These are phyloP conservation scores for Dichotomopilus funicola DNA, from an alignment of 2,329 filamentous ascomycete species.

Conservation along the genomic window DNA sequence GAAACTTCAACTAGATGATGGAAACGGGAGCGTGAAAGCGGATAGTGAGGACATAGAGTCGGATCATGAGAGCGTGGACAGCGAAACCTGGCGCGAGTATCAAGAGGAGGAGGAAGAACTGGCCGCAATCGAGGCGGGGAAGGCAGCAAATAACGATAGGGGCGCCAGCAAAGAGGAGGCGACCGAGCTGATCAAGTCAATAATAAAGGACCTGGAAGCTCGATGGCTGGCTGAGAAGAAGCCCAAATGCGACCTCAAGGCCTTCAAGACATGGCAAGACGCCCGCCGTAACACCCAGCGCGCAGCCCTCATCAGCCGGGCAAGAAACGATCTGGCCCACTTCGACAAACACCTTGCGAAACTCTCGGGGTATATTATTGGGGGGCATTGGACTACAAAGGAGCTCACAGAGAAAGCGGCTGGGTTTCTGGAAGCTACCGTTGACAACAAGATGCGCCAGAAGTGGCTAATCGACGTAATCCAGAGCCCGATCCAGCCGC, in stretches of 20 bases:
- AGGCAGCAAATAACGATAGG: not conserved
- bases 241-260: conserved; percentile 48
- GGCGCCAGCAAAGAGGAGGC: conserved; percentile 42
- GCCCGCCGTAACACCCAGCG: conserved; percentile 41
- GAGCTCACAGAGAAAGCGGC: conserved; percentile 51
- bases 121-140: conserved; percentile 15
- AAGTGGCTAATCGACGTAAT: conserved; percentile 46
- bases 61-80: conserved; percentile 26
- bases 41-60: conserved; percentile 18
- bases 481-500: conserved; percentile 34
- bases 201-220: conserved; percentile 43
- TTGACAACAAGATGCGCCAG: conserved; percentile 54
- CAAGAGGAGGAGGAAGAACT: conserved; percentile 45
- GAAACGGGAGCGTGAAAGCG: not conserved
- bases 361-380: conserved; percentile 46
- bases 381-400: conserved; percentile 43
- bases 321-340: conserved; percentile 36
- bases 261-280: conserved; percentile 54
- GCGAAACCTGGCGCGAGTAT: conserved; percentile 46
- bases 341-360: conserved; percentile 50
- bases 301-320: conserved; percentile 36
- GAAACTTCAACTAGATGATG: not conserved
- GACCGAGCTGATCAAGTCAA: conserved; percentile 45
- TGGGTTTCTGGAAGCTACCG: conserved; percentile 52
- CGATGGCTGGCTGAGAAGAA: conserved; percentile 55